Base-by-base conservation (phyloP, 352 stramenopile species). In the Ophiocytium majus region DNA sequence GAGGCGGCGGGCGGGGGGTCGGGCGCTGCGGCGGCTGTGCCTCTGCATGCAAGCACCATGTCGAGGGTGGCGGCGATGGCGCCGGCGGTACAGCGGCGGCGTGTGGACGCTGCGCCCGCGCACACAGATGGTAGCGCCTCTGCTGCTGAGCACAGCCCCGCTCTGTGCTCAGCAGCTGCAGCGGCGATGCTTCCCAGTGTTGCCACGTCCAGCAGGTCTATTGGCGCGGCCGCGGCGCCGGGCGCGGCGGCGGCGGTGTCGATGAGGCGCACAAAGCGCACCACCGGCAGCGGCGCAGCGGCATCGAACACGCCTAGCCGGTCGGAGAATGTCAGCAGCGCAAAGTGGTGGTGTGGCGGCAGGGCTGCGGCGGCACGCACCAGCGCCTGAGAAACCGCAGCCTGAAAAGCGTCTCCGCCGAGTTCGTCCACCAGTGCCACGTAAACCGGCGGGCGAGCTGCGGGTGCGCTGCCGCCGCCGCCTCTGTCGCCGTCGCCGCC, bases 381-480 rank as follows among this genome's bases (percentile, higher is more conserved):
- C 57, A 89, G 78, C 10, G 85, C 81, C 82, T 84, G 80, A 19
- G 49, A 37, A 31, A 81, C 75, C 49, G 75, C 75, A 14, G 31
- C 10, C 5, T 50, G 50, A 50, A 37, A 81, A 17, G 28, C 75
- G 50, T 35, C 35, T 34, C 85, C 80, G 50, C 85, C 85, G 14
- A 66, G 79, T 32, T 89, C 85, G 36, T 89, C 85, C 32, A 89
- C 50, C 10, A 89, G 76, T 37, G 85, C 85, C 33, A 89, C 66
- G 81, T 86, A 89, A 1, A 86, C 80, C 9, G 81, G 31, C 23
- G 85, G 85, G 14, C 81, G 80, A 1, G 66, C 32, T 33, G 83
- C 83, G 43, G 36, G 1, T 33, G 43, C 43, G 9, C 14, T 10
- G 34, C 33, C 43, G 10, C 35, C 28, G 57, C 57, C 17, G n/a